Base-by-base conservation (phyloP, 768 basidiomycete genomes). In the Tephrocybe sp. region DNA sequence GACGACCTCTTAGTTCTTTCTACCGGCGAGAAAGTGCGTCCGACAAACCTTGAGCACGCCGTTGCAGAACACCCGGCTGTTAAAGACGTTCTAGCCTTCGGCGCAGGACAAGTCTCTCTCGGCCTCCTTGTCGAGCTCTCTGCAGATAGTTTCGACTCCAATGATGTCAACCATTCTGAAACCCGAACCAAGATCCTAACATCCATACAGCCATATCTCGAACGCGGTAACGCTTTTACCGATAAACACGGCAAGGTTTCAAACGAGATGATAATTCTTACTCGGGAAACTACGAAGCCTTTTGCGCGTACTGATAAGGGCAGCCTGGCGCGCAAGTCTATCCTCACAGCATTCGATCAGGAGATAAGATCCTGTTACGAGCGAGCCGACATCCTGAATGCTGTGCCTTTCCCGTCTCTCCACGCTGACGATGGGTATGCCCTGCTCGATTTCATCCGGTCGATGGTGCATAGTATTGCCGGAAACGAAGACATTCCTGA, bases 1-100 rank as follows among this genome's bases (percentile, higher is more conserved):
- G 73, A 75, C 46, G 72, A 75, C 43, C 63, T 75, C 18, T 50
- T 76, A 9, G 72, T 76, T 28, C 65, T 76, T 12, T 66, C 69
- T 6, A 75, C 68, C 1, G 74, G 74, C 9, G 74, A 76, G 53
- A 76, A 76, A 55, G 61, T 74, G 15, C 61, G 64, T 1, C 70
- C 73, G 16, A 57, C 66, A 4, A 59, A 25, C 31, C 48, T 71
- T 34, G 73, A 75, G 55, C 52, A 52, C 6, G 59, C 59, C 8
- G 56, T 74, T 4, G 52, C 65, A 3, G 69, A 68, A 46, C 67
- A 74, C 53, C 70, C 70, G 13, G 52, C 59, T 21, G 65, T 74
- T 35, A 72, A 66, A 51, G 67, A 62, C 24, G 69, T 62, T 11
- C 53, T 75, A 7, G 70, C 66, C 1, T 72, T 75, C 37, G 73